Evolutionary conservation across 768 basidiomycete genomes (phyloP).

Genomic region (Boletus sensibilis): DNA sequence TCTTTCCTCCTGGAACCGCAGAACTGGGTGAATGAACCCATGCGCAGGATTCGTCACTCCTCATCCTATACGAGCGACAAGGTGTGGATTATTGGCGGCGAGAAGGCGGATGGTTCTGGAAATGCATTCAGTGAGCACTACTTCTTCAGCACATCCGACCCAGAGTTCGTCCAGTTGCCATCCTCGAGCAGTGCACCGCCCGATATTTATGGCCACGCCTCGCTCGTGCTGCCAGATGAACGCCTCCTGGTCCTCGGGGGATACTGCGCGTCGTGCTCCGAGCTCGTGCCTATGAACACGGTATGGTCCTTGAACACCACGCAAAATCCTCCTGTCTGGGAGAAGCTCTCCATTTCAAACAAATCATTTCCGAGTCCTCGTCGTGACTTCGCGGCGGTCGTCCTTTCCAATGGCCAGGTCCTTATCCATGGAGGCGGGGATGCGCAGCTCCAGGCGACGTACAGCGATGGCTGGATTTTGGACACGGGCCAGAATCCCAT

Average conservation of each 20-base stretch:
- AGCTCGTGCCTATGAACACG: constrained; percentile 53
- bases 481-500: constrained; percentile 55
- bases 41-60: constrained; percentile 75
- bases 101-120: constrained; percentile 77
- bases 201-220: constrained; percentile 70
- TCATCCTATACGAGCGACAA: constrained; percentile 50
- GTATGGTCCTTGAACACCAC: constrained; percentile 67
- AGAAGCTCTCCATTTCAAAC: constrained; percentile 37
- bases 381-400: constrained; percentile 57
- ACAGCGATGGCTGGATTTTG: constrained; percentile 69
- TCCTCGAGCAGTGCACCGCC: constrained; percentile 53
- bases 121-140: constrained; percentile 63
- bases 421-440: constrained; percentile 81
- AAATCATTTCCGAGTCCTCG: constrained; percentile 54
- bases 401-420: constrained; percentile 51
- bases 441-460: constrained; percentile 49
- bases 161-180: constrained; percentile 56
- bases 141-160: constrained; percentile 50
- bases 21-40: constrained; percentile 65
- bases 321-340: constrained; percentile 49
- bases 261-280: constrained; percentile 45
- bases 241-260: constrained; percentile 77
- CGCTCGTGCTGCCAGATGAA: constrained; percentile 67
- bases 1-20: constrained; percentile 46
- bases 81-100: constrained; percentile 76